Evolutionary conservation across 148 eudicot species (phyloP).

Genomic region (Tetragonia tetragonoides): DNA sequence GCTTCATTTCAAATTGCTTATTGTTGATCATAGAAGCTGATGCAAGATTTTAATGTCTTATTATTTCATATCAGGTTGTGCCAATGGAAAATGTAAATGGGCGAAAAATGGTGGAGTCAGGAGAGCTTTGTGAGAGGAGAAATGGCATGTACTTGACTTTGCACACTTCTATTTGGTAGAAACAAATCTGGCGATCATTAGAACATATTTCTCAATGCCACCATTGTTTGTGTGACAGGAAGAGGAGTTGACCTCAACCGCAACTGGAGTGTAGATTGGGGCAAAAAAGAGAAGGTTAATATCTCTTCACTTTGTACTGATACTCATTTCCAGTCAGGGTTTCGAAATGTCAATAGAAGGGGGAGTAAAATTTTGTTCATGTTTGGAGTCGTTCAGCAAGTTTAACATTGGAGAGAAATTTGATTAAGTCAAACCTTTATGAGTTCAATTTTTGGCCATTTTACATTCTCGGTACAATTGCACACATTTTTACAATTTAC

Average conservation of each 20-base stretch:
- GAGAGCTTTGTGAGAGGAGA: slow-evolving; percentile 96
- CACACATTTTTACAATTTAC: background rate
- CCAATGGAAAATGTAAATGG: slow-evolving; percentile 95
- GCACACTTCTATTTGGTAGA: background rate
- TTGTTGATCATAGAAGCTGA: background rate
- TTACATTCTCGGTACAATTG: background rate
- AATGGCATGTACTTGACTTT: slow-evolving; percentile 52
- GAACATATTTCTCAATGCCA: slow-evolving; percentile 14
- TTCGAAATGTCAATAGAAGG: background rate
- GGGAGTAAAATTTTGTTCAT: background rate
- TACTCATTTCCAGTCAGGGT: background rate
- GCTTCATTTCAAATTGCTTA: background rate
- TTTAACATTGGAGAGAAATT: background rate
- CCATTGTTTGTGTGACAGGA: slow-evolving; percentile 51
- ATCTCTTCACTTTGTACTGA: background rate
- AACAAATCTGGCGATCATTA: slow-evolving; percentile 1
- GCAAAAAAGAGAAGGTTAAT: slow-evolving; percentile 90
- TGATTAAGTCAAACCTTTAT: background rate
- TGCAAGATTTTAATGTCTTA: background rate
- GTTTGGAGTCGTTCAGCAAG: background rate
- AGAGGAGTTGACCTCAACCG: slow-evolving; percentile 99
- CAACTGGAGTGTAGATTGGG: slow-evolving; percentile 99
- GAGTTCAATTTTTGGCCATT: background rate
- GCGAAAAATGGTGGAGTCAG: slow-evolving; percentile 87
- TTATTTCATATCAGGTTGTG: slow-evolving; percentile 56